Conservation (phyloP, 768 basidiomycete genomes). For the Amanita pallidorosea region DNA sequence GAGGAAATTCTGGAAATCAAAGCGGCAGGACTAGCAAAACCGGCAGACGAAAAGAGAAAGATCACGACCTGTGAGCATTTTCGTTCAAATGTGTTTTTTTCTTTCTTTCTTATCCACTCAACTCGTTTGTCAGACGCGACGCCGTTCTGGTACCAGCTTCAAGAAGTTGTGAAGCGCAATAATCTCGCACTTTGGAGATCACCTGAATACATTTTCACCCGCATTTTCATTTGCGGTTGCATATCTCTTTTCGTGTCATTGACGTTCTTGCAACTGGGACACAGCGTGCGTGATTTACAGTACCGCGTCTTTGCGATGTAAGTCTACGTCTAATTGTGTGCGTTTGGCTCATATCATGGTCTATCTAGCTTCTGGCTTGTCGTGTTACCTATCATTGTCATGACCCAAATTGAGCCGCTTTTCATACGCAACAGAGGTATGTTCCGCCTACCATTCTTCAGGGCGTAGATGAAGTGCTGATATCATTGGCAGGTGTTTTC, state of each 20-base stretch:
- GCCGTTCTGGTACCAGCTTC: constrained; percentile 64
- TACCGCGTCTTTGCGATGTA: constrained; percentile 76
- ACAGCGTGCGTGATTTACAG: constrained; percentile 55
- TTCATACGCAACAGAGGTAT: constrained; percentile 61
- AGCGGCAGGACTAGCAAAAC: constrained; percentile 30
- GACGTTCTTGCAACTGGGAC: constrained; percentile 69
- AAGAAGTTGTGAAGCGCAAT: constrained; percentile 55
- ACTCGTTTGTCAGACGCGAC: constrained; percentile 46
- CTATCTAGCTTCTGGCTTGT: constrained; percentile 49
- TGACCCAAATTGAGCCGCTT: constrained; percentile 74
- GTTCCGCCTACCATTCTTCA: constrained; percentile 8
- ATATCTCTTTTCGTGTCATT: constrained; percentile 65
- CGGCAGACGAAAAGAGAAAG: constrained; percentile 26
- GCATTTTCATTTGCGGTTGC: constrained; percentile 66
- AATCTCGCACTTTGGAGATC: constrained; percentile 70
- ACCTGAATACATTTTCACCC: constrained; percentile 78
- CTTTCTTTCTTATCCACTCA: neutral
- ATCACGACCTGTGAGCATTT: constrained; percentile 37
- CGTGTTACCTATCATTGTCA: constrained; percentile 63
- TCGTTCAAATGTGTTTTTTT: no score
- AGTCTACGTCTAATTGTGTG: constrained; percentile 12
- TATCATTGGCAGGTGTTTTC: constrained; percentile 21
- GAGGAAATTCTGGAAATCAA: constrained; percentile 39
- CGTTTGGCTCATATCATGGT: neutral
- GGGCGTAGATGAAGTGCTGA: neutral